A percentile compares a stretch with the other conserved stretches of the same genome.
phyloP scores from a whole-genome alignment of 1,139 yeast species.

The Saccharomyces hybrid region DNA sequence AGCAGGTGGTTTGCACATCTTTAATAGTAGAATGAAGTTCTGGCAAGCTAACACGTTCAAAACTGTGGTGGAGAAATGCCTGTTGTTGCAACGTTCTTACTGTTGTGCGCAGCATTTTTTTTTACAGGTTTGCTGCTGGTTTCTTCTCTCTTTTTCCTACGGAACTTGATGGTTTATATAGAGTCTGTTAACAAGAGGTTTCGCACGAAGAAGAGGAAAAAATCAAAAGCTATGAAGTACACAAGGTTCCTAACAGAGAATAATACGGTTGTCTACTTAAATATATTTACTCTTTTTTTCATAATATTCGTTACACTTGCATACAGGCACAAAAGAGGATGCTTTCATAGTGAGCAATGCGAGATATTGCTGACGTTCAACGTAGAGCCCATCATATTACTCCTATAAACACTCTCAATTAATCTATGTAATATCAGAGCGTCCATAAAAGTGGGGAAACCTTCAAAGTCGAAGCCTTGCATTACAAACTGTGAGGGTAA shows the following conservation, averaged over 20 bases:
- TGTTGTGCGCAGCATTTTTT: background rate
- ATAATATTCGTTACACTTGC: background rate
- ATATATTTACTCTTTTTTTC: background rate
- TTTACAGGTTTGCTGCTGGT: background rate
- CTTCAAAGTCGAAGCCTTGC: constrained; percentile 25
- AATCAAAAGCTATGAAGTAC: background rate
- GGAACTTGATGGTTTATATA: background rate
- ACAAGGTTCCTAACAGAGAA: background rate
- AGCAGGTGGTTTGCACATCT: background rate
- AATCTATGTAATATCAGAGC: constrained; percentile 22
- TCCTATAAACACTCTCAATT: constrained; percentile 21
- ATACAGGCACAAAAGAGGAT: background rate
- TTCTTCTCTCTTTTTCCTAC: background rate
- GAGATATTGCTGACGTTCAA: constrained; percentile 17
- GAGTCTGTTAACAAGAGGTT: background rate
- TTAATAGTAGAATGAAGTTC: background rate
- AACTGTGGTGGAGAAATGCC: background rate
- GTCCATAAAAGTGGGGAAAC: constrained; percentile 27
- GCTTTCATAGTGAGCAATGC: constrained; percentile 9
- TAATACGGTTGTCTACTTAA: background rate
- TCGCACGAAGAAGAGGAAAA: background rate
- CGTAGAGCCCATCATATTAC: constrained; percentile 18
- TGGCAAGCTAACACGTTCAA: background rate
- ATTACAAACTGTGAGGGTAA: constrained; percentile 17
- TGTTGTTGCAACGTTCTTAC: background rate